Evolutionary conservation across 805 yeast genomes (phyloP).

Genomic region (Diddensiella caesifluorescens): DNA sequence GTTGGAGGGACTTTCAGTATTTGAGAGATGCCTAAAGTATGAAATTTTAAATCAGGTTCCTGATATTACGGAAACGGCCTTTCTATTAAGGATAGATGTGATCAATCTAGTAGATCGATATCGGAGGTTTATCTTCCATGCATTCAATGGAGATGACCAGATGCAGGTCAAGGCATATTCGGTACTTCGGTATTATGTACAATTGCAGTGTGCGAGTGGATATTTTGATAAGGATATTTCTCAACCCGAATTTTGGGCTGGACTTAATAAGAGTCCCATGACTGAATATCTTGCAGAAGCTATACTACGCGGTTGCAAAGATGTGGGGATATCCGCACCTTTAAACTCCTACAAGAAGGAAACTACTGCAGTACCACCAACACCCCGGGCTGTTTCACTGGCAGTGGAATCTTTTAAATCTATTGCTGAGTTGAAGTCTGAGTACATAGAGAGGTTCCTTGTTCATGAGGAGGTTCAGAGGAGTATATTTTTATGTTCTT

Average conservation of each 20-base stretch:
- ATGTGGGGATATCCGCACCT: background rate
- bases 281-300: background rate
- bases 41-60: conserved; percentile 1
- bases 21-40: background rate
- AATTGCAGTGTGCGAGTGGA: background rate
- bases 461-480: conserved; percentile 37
- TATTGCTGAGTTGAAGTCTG: background rate
- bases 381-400: background rate
- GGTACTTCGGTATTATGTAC: background rate
- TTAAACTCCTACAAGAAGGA: background rate
- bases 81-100: conserved; percentile 6
- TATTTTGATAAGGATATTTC: background rate
- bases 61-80: conserved; percentile 3
- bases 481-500: conserved; percentile 72
- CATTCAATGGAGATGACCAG: background rate
- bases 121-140: background rate
- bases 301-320: background rate
- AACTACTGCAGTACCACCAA: background rate
- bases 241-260: background rate
- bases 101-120: background rate
- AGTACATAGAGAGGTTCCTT: background rate
- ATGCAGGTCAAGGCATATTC: background rate
- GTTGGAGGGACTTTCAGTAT: no score
- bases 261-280: background rate
- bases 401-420: background rate